phyloP scores from a whole-genome alignment of 2,329 filamentous ascomycete species.

The Aspergillus carbonarius region DNA sequence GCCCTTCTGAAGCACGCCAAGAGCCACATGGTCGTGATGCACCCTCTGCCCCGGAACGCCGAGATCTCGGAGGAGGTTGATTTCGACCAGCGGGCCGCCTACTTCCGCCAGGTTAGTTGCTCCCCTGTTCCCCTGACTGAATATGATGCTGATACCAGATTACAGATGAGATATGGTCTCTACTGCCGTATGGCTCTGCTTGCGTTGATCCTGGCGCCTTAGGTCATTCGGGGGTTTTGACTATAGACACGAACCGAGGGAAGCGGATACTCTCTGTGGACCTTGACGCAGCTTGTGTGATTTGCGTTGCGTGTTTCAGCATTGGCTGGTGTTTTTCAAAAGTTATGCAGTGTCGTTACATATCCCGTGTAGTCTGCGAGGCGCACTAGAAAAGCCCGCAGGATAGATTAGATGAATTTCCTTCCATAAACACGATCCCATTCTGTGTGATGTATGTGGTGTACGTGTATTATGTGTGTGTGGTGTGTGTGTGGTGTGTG shows the following conservation, averaged over 20 bases:
- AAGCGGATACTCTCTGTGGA: slow-evolving; percentile 11
- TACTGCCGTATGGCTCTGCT: slow-evolving; percentile 98
- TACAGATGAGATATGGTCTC: slow-evolving; percentile 92
- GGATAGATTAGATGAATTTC: slow-evolving; percentile 41
- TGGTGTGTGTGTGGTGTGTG: slow-evolving; percentile 23
- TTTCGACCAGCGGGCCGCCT: slow-evolving; percentile 93
- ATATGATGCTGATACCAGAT: slow-evolving; percentile 42
- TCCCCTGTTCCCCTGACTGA: background rate
- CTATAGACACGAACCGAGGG: slow-evolving; percentile 16
- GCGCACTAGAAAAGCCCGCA: slow-evolving; percentile 26
- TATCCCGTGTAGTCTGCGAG: slow-evolving; percentile 33
- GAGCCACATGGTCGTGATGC: slow-evolving; percentile 89
- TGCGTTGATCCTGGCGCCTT: slow-evolving; percentile 78
- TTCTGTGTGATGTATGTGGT: slow-evolving; percentile 31
- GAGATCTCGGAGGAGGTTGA: slow-evolving; percentile 96
- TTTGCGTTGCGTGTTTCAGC: slow-evolving; percentile 20
- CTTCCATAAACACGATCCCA: slow-evolving; percentile 33
- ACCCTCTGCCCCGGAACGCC: slow-evolving; percentile 88
- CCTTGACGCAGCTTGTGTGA: slow-evolving; percentile 17
- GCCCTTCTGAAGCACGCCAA: slow-evolving; percentile 87
- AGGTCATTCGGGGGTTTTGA: slow-evolving; percentile 17
- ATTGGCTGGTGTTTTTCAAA: slow-evolving; percentile 22
- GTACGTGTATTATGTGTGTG: slow-evolving; percentile 25
- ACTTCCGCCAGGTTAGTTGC: slow-evolving; percentile 92
- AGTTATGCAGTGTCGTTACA: slow-evolving; percentile 31